Evolutionary conservation across 2,329 filamentous ascomycete species (phyloP), one percentile per base, ranked within the genome.

Genomic region (Cercospora sojina): DNA sequence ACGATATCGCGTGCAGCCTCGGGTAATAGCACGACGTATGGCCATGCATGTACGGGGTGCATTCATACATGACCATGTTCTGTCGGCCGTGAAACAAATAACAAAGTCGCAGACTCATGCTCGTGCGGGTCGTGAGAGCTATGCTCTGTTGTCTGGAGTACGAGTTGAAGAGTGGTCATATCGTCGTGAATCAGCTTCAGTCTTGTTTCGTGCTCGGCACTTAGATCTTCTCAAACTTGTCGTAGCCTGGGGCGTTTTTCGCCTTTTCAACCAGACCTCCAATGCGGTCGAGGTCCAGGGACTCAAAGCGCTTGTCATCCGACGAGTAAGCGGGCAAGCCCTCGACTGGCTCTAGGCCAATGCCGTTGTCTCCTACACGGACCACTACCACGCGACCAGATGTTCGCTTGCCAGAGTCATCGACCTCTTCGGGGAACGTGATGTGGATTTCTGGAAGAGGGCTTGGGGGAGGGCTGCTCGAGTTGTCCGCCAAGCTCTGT

Each of bases 391-490:
- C 93, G 32, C 93, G 89, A 35, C 94, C 94, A 71, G 90, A 92
- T 82, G 91, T 91, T 74, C 86, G 86, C 79, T 89, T 92, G 73
- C 94, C 94, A 63, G 82, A 76, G 59, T 92, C 91, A 76, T 97
- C 93, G 73, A 96, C 90, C 83, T 98, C 95, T 74, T 96, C 92
- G 16, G 95, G 95, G 83, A 99, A 98, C 38, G 95, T 98, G 79
- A 99, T 97, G 80, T 93, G 92, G 75, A 99, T 99, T 82, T 98
- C 91, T 20, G 95, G 95, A 29, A 98, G 86, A 72, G 91, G 90
- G 79, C 87, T 91, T 74, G 90, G 83, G 23, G 93, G 91, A 16
- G 92, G 90, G 69, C 88, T 90, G 67, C 86, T 84, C 32, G 91
- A 90, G 80, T 91, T 91, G 70, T 88, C 85, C 72, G 94, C 87